A percentile compares a stretch with the other conserved stretches of the same genome.
These are phyloP conservation scores for Trichosporon faecale DNA, from an alignment of 1,284 basidiomycete species.

Conservation along the genomic window DNA sequence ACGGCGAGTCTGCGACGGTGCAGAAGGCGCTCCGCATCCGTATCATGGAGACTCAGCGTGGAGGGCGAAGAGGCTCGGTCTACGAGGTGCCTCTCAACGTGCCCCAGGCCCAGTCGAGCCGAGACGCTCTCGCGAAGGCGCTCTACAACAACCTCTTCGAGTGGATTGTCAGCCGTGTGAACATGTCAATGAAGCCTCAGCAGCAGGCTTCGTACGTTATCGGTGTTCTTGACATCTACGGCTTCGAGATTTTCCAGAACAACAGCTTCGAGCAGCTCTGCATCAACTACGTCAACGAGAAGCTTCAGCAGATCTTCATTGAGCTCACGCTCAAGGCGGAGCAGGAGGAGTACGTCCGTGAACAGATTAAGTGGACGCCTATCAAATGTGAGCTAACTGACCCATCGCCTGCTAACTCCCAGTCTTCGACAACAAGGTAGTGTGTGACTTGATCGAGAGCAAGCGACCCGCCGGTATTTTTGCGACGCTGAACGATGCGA, in stretches of 20 bases:
- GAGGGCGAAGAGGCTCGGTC: constrained; percentile 80
- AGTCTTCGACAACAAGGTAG: constrained; percentile 61
- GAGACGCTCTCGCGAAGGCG: constrained; percentile 92
- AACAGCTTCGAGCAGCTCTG: constrained; percentile 99
- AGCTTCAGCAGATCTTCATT: constrained; percentile 98
- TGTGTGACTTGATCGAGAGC: constrained; percentile 97
- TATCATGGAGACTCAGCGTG: constrained; percentile 88
- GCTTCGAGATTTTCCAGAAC: constrained; percentile 97
- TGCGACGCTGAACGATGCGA: constrained; percentile 95
- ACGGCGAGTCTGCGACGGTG: constrained; percentile 72
- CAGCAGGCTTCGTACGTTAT: constrained; percentile 75
- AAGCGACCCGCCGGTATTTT: constrained; percentile 95
- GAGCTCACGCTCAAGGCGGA: constrained; percentile 98
- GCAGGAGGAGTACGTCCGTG: constrained; percentile 97
- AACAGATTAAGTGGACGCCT: constrained; percentile 99
- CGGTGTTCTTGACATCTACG: constrained; percentile 94
- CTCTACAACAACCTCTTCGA: constrained; percentile 99
- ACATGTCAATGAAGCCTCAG: constrained; percentile 90
- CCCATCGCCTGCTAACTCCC: neutral
- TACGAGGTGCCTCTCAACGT: constrained; percentile 97
- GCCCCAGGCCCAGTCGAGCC: constrained; percentile 79
- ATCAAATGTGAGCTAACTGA: constrained; percentile 67
- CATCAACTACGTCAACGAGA: constrained; percentile 99
- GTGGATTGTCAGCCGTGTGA: constrained; percentile 97
- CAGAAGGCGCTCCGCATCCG: constrained; percentile 82